phyloP scores from a whole-genome alignment of 176 grass and related monocot genomes.

The Triticum urartu region DNA sequence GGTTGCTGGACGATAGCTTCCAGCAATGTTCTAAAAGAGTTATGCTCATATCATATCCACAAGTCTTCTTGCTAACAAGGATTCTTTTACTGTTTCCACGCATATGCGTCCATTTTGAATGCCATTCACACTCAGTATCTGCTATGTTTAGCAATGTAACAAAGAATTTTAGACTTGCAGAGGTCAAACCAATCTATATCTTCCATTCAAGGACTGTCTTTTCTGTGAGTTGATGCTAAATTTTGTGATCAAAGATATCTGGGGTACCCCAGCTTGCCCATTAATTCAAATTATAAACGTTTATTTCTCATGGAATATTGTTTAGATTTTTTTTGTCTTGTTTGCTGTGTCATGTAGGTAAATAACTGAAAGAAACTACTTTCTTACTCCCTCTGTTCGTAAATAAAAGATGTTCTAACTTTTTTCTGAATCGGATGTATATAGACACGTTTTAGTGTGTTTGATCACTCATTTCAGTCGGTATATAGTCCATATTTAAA shows the following conservation, averaged over 20 bases:
- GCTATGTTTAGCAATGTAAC: neutral
- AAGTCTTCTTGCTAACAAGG: neutral
- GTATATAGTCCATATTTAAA: too few species aligned
- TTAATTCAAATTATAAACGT: neutral
- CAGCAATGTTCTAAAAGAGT: neutral
- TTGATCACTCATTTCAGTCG: too few species aligned
- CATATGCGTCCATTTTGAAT: neutral
- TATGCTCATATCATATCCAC: neutral
- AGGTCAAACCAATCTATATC: neutral
- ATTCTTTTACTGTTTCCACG: neutral
- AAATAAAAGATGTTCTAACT: too few species aligned
- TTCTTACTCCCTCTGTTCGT: neutral
- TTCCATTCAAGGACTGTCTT: neutral
- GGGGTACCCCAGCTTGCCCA: neutral
- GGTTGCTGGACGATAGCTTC: neutral
- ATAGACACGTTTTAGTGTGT: too few species aligned
- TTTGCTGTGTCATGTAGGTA: neutral
- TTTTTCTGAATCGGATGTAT: too few species aligned
- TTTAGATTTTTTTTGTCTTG: neutral
- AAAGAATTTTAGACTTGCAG: neutral
- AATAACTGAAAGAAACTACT: neutral
- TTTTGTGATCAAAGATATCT: constrained; percentile 1
- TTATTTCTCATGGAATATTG: neutral
- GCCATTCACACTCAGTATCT: neutral
- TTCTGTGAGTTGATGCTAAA: neutral